Conservation (phyloP, 805 yeast genomes). For the Kazachstania bromeliacearum region DNA sequence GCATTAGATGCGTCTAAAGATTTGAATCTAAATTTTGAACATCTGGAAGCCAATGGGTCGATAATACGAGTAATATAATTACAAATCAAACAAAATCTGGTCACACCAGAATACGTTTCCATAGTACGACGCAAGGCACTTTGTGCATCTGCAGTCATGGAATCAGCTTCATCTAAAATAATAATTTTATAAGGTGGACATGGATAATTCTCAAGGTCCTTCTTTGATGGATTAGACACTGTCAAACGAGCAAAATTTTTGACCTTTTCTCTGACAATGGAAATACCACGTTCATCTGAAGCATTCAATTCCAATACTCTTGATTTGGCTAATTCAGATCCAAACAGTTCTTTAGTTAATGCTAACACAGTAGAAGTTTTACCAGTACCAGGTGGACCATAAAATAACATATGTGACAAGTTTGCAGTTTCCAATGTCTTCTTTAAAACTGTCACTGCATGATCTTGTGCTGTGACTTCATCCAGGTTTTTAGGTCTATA, state of each 20-base stretch:
- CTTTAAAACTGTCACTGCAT: conserved; percentile 74
- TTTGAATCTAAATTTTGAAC: conserved; percentile 89
- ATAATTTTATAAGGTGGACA: conserved; percentile 95
- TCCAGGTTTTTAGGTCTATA: conserved; percentile 81
- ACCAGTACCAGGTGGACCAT: conserved; percentile 93
- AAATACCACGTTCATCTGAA: conserved; percentile 84
- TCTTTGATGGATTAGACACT: conserved; percentile 68
- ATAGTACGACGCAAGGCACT: conserved; percentile 88
- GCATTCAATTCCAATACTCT: conserved; percentile 81
- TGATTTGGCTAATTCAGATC: conserved; percentile 55
- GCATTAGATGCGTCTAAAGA: conserved; percentile 67
- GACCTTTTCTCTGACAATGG: conserved; percentile 76
- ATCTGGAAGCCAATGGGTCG: conserved; percentile 92
- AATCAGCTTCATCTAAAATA: conserved; percentile 90
- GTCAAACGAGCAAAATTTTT: conserved; percentile 80
- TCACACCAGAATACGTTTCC: conserved; percentile 82
- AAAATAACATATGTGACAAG: conserved; percentile 83
- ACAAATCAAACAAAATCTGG: conserved; percentile 91
- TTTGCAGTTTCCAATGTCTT: conserved; percentile 72
- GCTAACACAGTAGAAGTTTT: conserved; percentile 85
- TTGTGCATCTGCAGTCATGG: conserved; percentile 96
- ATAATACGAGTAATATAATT: conserved; percentile 94
- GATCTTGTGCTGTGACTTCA: conserved; percentile 88
- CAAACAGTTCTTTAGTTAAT: conserved; percentile 68
- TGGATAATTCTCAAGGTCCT: conserved; percentile 66